These are phyloP conservation scores for Suillus subaureus DNA, from an alignment of 768 basidiomycete species.

Conservation along the genomic window DNA sequence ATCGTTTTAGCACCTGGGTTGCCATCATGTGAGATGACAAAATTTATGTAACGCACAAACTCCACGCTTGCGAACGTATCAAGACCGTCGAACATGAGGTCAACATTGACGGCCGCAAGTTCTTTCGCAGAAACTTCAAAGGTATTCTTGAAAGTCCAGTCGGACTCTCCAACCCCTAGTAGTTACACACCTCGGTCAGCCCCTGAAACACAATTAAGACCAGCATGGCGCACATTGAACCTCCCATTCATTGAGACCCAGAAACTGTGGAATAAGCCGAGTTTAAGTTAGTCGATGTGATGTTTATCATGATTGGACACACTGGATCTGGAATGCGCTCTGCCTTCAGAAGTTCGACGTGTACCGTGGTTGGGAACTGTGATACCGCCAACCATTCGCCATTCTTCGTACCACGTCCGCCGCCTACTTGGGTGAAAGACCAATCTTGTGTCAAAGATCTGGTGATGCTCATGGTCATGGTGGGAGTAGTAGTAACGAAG, in stretches of 20 bases:
- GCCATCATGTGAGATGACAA: not conserved
- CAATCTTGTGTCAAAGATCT: constrained; percentile 49
- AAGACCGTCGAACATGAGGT: constrained; percentile 87
- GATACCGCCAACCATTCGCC: constrained; percentile 69
- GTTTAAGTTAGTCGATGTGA: constrained; percentile 8
- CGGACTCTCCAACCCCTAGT: constrained; percentile 84
- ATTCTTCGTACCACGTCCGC: constrained; percentile 56
- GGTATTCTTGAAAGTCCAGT: constrained; percentile 79
- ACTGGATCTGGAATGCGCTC: constrained; percentile 85
- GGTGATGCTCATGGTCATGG: constrained; percentile 20
- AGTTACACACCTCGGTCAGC: not conserved
- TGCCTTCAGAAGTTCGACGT: constrained; percentile 78
- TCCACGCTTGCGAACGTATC: constrained; percentile 84
- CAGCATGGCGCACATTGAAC: constrained; percentile 69
- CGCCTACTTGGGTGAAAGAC: constrained; percentile 69
- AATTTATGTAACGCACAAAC: constrained; percentile 49
- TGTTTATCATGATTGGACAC: constrained; percentile 28
- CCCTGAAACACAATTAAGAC: not conserved
- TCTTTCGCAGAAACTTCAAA: constrained; percentile 57
- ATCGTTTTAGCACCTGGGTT: not conserved
- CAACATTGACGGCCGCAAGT: constrained; percentile 50
- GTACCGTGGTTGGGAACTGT: constrained; percentile 81
- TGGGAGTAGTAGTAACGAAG: not conserved
- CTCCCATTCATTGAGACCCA: constrained; percentile 85
- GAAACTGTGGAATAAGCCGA: constrained; percentile 47